Percentiles rank a stretch among this genome's conserved stretches.
Evolutionary conservation across 1,284 basidiomycete genomes (phyloP).

Genomic region (Ustilago crameri): DNA sequence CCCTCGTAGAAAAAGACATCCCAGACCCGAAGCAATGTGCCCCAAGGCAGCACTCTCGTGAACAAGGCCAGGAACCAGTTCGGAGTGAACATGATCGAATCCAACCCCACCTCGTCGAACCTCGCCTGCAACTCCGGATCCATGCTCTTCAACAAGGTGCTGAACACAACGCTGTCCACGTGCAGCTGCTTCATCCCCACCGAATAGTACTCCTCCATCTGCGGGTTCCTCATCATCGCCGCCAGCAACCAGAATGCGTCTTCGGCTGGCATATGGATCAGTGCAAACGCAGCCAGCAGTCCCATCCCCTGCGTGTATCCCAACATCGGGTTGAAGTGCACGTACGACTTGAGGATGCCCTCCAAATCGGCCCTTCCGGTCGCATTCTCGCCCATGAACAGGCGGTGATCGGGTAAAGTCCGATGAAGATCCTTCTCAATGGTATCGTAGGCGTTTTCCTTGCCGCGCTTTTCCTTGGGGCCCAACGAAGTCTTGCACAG

Average conservation of each 20-base stretch:
- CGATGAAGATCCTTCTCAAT: conserved; percentile 67
- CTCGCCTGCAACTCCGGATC: conserved; percentile 72
- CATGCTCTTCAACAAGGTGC: conserved; percentile 77
- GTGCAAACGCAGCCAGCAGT: conserved; percentile 79
- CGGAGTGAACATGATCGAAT: conserved; percentile 63
- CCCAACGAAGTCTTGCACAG: conserved; percentile 55
- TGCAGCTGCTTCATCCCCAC: conserved; percentile 78
- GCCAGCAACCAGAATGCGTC: conserved; percentile 84
- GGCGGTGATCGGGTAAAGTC: conserved; percentile 56
- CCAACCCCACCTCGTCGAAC: conserved; percentile 55
- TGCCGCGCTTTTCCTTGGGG: conserved; percentile 54
- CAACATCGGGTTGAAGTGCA: conserved; percentile 69
- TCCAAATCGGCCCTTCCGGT: conserved; percentile 62
- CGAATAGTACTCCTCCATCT: conserved; percentile 75
- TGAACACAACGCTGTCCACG: conserved; percentile 82
- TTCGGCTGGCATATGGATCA: conserved; percentile 85
- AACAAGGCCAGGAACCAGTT: conserved; percentile 73
- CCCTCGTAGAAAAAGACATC: conserved; percentile 83
- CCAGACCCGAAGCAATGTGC: conserved; percentile 82
- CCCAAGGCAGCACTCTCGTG: conserved; percentile 79
- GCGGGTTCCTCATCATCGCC: conserved; percentile 78
- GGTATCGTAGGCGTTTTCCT: conserved; percentile 55
- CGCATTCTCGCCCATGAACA: conserved; percentile 58
- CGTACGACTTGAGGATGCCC: conserved; percentile 65
- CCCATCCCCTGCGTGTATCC: conserved; percentile 75